phyloP scores from a whole-genome alignment of 1,284 basidiomycete genomes.

The Farysia itapuensis region DNA sequence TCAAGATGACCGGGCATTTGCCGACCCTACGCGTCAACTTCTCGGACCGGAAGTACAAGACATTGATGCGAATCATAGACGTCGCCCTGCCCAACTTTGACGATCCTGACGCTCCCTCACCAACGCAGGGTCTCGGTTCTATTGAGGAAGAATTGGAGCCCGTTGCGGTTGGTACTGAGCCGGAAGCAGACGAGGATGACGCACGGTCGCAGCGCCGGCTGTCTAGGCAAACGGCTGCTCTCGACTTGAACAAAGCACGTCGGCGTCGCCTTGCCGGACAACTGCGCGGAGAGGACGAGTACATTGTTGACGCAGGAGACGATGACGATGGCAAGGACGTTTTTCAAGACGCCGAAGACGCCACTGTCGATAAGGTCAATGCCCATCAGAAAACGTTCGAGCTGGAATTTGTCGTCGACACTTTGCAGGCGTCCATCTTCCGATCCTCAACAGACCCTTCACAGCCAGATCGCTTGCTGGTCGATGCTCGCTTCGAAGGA shows the following conservation, averaged over 20 bases:
- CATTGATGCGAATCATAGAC: slow-evolving; percentile 88
- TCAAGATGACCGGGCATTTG: slow-evolving; percentile 89
- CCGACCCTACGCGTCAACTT: slow-evolving; percentile 89
- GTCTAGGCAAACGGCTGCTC: slow-evolving; percentile 15
- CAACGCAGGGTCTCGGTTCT: slow-evolving; percentile 18
- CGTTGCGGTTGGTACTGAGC: slow-evolving; percentile 8
- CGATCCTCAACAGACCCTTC: slow-evolving; percentile 66
- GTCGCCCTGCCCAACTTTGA: slow-evolving; percentile 84
- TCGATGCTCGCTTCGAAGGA: slow-evolving; percentile 76
- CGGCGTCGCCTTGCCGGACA: slow-evolving; percentile 47
- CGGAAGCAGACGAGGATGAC: slow-evolving; percentile 3
- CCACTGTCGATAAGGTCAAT: slow-evolving; percentile 44
- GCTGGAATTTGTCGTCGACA: slow-evolving; percentile 84
- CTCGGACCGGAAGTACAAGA: slow-evolving; percentile 94
- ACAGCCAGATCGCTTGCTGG: slow-evolving; percentile 72
- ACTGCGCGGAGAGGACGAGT: slow-evolving; percentile 48
- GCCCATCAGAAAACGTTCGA: slow-evolving; percentile 84
- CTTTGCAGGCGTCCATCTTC: slow-evolving; percentile 79
- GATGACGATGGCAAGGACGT: slow-evolving; percentile 48
- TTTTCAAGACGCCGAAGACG: slow-evolving; percentile 52
- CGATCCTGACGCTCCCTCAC: slow-evolving; percentile 60
- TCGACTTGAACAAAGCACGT: slow-evolving; percentile 47
- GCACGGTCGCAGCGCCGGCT: slow-evolving; percentile 4
- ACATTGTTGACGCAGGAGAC: slow-evolving; percentile 43
- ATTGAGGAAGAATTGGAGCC: slow-evolving; percentile 35